Evolutionary conservation across 2,329 filamentous ascomycete genomes (phyloP), one percentile per base, ranked within the genome.

Genomic region (Nemania sp.): DNA sequence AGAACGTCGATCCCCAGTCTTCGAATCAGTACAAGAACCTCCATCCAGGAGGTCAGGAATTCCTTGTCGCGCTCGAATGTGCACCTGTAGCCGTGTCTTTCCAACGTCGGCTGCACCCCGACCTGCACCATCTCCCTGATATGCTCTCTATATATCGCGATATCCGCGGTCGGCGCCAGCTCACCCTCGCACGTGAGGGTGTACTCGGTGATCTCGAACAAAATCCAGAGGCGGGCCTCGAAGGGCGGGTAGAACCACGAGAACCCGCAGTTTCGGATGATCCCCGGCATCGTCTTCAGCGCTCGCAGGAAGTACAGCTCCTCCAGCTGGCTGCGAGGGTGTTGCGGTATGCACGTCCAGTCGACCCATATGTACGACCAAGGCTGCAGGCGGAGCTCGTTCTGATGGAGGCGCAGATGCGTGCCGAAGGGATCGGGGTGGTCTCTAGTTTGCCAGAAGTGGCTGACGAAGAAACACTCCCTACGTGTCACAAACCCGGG

Each of bases 351-450:
- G 54, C 68, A 72, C 15, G 65, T 65, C 69, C 68, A 71, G 37
- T 71, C 69, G 29, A 68, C 57, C 69, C 68, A 72, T n/a, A 71
- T 62, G 42, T 69, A 69, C 39, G 49, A 62, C 69, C 69, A 71
- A 15, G 52, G 13, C 29, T 70, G 65, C 34, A 49, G 35, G 29
- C 45, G n/a, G 18, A 72, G 63, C 35, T 66, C 56, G 10, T 42
- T 20, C 54, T 71, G 67, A 49, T 62, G 32, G 21, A 68, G 62
- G 5, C 56, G 54, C 47, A 71, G 35, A 57, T 67, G 64, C 40
- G 58, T 45, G 15, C 69, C 69, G 15, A 67, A 60, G 35, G 69
- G 69, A 39, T 71, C 67, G 18, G 69, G 70, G 55, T 71, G 45
- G 3, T 71, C 50, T 21, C 29, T 4, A 1, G 54, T 57, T n/a